A percentile compares a stretch with the other conserved stretches of the same genome.
These are phyloP conservation scores for Trichosporon sp. DNA, from an alignment of 1,284 basidiomycete genomes.

Conservation along the genomic window DNA sequence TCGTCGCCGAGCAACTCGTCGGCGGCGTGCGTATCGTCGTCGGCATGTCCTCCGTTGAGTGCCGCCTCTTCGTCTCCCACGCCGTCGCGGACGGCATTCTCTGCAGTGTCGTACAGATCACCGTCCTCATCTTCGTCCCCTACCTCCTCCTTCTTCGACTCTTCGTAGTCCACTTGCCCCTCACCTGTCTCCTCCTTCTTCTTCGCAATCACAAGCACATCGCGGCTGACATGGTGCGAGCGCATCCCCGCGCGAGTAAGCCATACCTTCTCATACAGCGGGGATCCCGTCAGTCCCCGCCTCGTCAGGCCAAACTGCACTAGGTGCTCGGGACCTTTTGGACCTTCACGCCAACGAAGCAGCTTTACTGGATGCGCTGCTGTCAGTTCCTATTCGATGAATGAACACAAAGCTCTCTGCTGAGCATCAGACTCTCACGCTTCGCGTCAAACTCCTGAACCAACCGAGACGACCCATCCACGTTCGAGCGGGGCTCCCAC, in stretches of 20 bases:
- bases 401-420: neutral
- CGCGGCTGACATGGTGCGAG: neutral
- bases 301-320: conserved; percentile 20
- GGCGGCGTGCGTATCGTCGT: neutral
- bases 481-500: conserved; percentile 56
- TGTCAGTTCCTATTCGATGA: neutral
- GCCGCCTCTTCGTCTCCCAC: neutral
- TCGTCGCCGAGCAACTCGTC: too few relatives aligned
- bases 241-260: conserved; percentile 18
- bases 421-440: conserved; percentile 15
- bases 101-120: neutral
- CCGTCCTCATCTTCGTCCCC: neutral
- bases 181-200: neutral
- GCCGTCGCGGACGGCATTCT: neutral
- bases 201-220: neutral
- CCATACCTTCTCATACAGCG: conserved; percentile 23
- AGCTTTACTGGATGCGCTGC: conserved; percentile 26
- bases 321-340: conserved; percentile 11
- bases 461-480: conserved; percentile 52
- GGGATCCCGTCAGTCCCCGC: conserved; percentile 10
- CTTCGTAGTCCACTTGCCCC: neutral
- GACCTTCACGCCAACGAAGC: conserved; percentile 6
- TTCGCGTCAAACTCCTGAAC: conserved; percentile 46
- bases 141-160: neutral
- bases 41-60: neutral